phyloP scores from a whole-genome alignment of 2,329 filamentous ascomycete species.

The Daldinia sp. region DNA sequence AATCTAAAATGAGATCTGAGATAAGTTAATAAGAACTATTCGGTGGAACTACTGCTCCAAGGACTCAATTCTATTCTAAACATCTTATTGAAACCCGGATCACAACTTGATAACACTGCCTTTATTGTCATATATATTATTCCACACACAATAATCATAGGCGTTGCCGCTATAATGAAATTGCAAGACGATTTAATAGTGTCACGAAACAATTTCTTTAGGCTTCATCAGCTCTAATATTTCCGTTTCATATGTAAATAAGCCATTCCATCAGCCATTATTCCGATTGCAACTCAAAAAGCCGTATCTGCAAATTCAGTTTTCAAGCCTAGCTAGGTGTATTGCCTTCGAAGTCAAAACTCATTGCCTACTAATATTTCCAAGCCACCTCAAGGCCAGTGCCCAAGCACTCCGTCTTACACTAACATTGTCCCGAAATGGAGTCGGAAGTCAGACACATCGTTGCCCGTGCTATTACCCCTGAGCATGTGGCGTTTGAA shows the following conservation, averaged over 20 bases:
- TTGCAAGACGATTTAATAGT: not conserved
- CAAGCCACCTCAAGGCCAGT: not conserved
- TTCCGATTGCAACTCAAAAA: not conserved
- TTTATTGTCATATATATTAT: not conserved
- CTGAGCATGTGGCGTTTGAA: not conserved
- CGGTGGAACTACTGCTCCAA: not conserved
- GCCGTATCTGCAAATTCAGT: not conserved
- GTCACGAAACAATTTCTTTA: not conserved
- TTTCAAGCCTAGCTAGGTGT: not conserved
- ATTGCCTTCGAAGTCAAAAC: not conserved
- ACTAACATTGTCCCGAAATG: not conserved
- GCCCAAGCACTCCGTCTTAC: not conserved
- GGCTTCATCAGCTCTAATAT: not conserved
- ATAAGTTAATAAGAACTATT: not conserved
- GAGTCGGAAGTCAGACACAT: not conserved
- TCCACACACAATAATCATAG: not conserved
- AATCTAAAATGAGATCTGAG: not conserved
- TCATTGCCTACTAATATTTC: not conserved
- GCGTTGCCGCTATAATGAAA: not conserved
- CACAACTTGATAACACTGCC: not conserved
- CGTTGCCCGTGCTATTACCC: not conserved
- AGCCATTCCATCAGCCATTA: too few relatives aligned
- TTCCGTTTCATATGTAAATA: not conserved
- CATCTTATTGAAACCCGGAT: not conserved
- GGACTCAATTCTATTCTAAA: not conserved